These are phyloP conservation scores for Rhododendron williamsianum DNA, from an alignment of 148 eudicot species.

Conservation along the genomic window DNA sequence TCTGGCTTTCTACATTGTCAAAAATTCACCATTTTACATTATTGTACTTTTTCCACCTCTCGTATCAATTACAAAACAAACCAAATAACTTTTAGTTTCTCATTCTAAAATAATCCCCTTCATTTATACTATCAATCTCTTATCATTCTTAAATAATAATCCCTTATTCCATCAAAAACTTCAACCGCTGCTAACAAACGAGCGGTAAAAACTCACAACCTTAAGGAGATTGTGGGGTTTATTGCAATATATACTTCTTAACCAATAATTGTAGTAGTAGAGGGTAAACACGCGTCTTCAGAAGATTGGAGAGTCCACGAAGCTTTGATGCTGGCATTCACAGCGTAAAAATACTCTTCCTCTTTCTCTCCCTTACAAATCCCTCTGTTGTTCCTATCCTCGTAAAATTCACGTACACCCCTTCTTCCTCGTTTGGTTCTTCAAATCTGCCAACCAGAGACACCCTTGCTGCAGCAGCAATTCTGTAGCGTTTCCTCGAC, in stretches of 20 bases:
- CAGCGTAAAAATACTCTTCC: neutral
- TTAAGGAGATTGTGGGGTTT: too few species aligned
- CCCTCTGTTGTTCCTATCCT: neutral
- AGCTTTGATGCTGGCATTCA: neutral
- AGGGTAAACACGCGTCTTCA: neutral
- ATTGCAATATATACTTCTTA: too few species aligned
- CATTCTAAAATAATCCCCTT: too few species aligned
- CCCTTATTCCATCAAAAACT: neutral
- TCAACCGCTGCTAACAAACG: neutral
- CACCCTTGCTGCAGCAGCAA: neutral
- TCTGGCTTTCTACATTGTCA: too few species aligned
- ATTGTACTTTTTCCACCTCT: too few species aligned
- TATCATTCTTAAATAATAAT: too few species aligned
- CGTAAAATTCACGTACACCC: slow-evolving; percentile 9
- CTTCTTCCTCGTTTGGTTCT: neutral
- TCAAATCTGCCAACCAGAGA: neutral
- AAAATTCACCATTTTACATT: too few species aligned
- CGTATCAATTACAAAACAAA: too few species aligned
- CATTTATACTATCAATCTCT: too few species aligned
- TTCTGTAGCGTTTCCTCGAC: neutral
- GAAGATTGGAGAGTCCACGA: neutral
- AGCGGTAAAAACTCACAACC: neutral
- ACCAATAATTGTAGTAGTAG: too few species aligned
- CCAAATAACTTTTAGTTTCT: too few species aligned
- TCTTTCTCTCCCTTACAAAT: too few species aligned